phyloP scores from a whole-genome alignment of 768 basidiomycete genomes.

The Macrolepiota dolichaula region DNA sequence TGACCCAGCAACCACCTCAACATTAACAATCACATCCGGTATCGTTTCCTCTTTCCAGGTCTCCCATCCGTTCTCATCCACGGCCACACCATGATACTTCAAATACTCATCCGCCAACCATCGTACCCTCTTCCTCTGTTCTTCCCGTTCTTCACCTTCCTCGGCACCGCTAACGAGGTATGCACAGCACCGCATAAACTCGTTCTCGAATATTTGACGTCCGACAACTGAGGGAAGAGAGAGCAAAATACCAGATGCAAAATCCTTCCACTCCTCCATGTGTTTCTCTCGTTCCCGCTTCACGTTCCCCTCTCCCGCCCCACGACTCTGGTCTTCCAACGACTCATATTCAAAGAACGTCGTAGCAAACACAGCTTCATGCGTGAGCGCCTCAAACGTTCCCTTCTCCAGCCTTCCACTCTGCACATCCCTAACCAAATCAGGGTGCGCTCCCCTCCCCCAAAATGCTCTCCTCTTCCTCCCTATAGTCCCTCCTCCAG shows the following conservation, averaged over 20 bases:
- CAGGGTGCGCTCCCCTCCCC: slow-evolving; percentile 74
- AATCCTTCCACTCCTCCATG: slow-evolving; percentile 52
- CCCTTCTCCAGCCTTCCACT: slow-evolving; percentile 53
- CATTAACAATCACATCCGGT: slow-evolving; percentile 33
- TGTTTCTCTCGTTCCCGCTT: slow-evolving; percentile 13
- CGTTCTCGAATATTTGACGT: slow-evolving; percentile 58
- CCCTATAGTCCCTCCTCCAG: slow-evolving; percentile 20
- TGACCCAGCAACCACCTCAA: slow-evolving; percentile 25
- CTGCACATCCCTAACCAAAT: slow-evolving; percentile 44
- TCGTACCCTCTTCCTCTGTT: slow-evolving; percentile 40
- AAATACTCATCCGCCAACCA: slow-evolving; percentile 72
- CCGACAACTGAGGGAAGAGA: slow-evolving; percentile 57
- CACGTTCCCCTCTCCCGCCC: slow-evolving; percentile 10
- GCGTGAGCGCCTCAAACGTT: slow-evolving; percentile 73
- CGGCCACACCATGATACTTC: slow-evolving; percentile 50
- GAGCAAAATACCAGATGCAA: slow-evolving; percentile 59
- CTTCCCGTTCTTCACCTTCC: slow-evolving; percentile 33
- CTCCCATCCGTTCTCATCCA: slow-evolving; percentile 53
- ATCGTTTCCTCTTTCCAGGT: slow-evolving; percentile 52
- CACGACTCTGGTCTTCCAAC: not conserved
- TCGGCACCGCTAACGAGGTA: slow-evolving; percentile 60
- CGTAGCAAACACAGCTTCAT: slow-evolving; percentile 80
- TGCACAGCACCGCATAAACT: slow-evolving; percentile 63
- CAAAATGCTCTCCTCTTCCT: slow-evolving; percentile 71
- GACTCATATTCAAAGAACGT: slow-evolving; percentile 40